Conservation (phyloP, 1,284 basidiomycete species). For the Moniliella sp. region DNA sequence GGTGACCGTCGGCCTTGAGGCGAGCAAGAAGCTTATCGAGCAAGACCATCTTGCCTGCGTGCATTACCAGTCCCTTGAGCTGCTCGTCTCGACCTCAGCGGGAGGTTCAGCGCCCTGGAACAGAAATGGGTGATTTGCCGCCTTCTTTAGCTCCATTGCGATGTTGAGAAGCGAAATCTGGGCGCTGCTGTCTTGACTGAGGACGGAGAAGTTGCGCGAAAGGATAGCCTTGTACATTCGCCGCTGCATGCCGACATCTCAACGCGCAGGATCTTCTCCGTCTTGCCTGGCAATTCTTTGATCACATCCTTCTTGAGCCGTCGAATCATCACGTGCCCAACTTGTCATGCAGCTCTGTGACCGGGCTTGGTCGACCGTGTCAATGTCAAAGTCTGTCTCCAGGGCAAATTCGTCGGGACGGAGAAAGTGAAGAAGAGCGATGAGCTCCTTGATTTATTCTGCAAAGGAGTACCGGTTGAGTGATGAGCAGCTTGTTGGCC, state of each 20-base stretch:
- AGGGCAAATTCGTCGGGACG: constrained; percentile 80
- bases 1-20: constrained; percentile 28
- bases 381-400: constrained; percentile 72
- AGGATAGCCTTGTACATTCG: constrained; percentile 98
- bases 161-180: constrained; percentile 53
- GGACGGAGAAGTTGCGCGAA: constrained; percentile 76
- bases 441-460: constrained; percentile 96
- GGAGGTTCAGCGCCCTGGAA: constrained; percentile 81
- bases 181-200: constrained; percentile 55
- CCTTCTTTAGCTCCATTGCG: constrained; percentile 34
- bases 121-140: constrained; percentile 72
- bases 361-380: constrained; percentile 23
- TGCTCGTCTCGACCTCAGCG: constrained; percentile 57
- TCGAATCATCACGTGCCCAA: constrained; percentile 80
- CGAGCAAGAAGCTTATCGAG: constrained; percentile 36
- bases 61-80: constrained; percentile 36
- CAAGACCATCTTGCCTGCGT: constrained; percentile 38
- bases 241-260: constrained; percentile 92
- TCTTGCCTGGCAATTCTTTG: constrained; percentile 87
- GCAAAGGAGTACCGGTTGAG: constrained; percentile 86
- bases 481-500: constrained; percentile 80
- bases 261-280: constrained; percentile 84
- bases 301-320: constrained; percentile 92
- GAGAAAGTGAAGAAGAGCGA: constrained; percentile 92
- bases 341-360: constrained; percentile 81